Base-by-base conservation (phyloP, 1,139 yeast species). In the Kodamaea sp. region DNA sequence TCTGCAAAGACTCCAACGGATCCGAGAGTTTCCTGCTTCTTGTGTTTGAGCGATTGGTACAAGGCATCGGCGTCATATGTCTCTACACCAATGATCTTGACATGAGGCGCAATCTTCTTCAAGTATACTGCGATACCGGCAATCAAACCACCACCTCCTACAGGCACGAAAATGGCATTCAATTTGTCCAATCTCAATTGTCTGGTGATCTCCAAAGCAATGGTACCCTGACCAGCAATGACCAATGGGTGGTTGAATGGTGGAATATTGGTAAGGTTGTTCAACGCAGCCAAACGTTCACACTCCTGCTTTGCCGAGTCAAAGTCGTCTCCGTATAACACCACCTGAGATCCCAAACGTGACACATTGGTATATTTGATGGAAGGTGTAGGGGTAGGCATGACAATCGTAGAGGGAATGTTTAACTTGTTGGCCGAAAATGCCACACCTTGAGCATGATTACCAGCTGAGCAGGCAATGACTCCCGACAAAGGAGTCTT, bases 361-460 rank as follows among this genome's bases (percentile, higher is more conserved):
- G 92, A 76, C 14, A 94, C 98, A 53, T 89, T 92, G 50, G 84
- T 80, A 58, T 80, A 92, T 59, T 92, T 92, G 63, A 92, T 94
- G 9, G 95, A 80, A 3, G 99, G 98, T 0, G 98, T 92, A 1
- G 95, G 92, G 2, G 88, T 83, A 2, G 99, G 99, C 99, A 92
- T 92, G 32, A 92, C 97, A 38, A 92, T 92, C 5, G 97, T 92
- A 2, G 97, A 90, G 5, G 96, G 94, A 36, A 92, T 89, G 22
- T 83, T 83, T 52, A 92, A 67, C 44, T 81, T 79, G 44, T 78
- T 79, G 3, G 97, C 96, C 11, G 96, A 85, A 56, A 66, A 92
- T 0, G 98, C 98, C 7, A 94, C 97, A 43, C 99, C 99, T 59
- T 94, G 99, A 2, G 99, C 99, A 53, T 92, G 99, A 59, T 92